Percentiles rank a stretch among this genome's conserved stretches.
phyloP scores from a whole-genome alignment of 176 grass and related monocot genomes.

The Ampelocalamus luodianensis region DNA sequence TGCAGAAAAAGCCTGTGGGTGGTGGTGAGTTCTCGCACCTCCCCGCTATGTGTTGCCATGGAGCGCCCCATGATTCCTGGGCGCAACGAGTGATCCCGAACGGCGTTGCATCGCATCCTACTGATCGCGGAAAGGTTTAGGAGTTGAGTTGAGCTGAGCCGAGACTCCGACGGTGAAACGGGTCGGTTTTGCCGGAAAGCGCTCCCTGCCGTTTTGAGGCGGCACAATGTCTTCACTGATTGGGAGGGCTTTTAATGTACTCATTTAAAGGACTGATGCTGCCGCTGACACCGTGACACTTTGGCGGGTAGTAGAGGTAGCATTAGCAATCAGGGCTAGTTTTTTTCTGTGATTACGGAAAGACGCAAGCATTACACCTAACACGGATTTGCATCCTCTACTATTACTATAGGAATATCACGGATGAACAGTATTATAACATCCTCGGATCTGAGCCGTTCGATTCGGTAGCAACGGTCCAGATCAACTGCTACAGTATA shows the following conservation, averaged over 20 bases:
- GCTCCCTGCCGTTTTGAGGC: conserved; percentile 2
- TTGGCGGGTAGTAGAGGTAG: neutral
- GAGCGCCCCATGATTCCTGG: conserved; percentile 8
- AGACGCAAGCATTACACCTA: too few relatives aligned
- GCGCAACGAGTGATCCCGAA: conserved; percentile 26
- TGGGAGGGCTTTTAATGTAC: too few relatives aligned
- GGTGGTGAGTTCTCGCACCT: neutral
- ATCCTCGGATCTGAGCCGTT: too few relatives aligned
- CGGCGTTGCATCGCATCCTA: conserved; percentile 4
- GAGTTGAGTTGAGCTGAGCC: too few relatives aligned
- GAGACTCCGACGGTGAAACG: neutral
- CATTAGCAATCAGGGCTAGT: too few relatives aligned
- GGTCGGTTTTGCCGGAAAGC: conserved; percentile 26
- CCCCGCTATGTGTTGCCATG: conserved; percentile 33
- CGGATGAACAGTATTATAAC: too few relatives aligned
- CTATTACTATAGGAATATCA: too few relatives aligned
- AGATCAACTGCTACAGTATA: too few relatives aligned
- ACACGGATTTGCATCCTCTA: too few relatives aligned
- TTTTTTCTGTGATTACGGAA: too few relatives aligned
- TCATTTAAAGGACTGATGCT: conserved; percentile 33
- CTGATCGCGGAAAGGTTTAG: too few relatives aligned
- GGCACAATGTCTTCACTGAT: neutral
- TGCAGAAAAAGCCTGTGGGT: neutral
- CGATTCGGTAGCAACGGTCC: too few relatives aligned
- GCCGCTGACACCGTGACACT: neutral